Percentiles rank a stretch among this genome's conserved stretches.
phyloP scores from a whole-genome alignment of 768 basidiomycete species.

The Tephrocybe rancida region DNA sequence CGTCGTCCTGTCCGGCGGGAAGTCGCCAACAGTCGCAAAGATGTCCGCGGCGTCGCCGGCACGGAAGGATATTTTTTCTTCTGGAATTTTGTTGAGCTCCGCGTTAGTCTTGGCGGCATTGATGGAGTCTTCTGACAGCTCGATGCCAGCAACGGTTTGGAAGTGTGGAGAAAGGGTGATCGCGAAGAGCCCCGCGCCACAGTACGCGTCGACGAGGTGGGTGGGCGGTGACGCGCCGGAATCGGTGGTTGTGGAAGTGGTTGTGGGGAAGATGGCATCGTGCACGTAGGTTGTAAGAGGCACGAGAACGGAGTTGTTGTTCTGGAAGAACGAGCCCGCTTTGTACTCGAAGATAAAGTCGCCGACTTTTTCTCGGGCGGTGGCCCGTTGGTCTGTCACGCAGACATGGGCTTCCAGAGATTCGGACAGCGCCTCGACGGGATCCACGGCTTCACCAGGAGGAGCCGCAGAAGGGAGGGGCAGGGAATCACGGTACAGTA shows the following conservation, averaged over 20 bases:
- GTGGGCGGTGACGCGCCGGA: constrained; percentile 43
- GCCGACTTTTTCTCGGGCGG: constrained; percentile 85
- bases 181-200: constrained; percentile 87
- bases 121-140: constrained; percentile 77
- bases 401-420: constrained; percentile 68
- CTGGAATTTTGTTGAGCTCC: constrained; percentile 57
- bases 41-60: constrained; percentile 88
- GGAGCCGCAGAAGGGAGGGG: constrained; percentile 25
- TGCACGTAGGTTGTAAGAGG: constrained; percentile 85
- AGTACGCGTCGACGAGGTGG: constrained; percentile 95
- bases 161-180: constrained; percentile 82
- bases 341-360: constrained; percentile 80
- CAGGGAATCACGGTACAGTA: constrained; percentile 86
- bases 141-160: constrained; percentile 81
- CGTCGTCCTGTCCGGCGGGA: constrained; percentile 67
- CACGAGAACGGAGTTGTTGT: constrained; percentile 91
- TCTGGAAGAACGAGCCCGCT: constrained; percentile 95
- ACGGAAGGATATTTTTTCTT: constrained; percentile 64
- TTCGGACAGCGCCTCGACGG: constrained; percentile 36
- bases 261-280: constrained; percentile 60
- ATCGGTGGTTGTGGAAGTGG: constrained; percentile 17
- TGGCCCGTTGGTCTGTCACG: constrained; percentile 79
- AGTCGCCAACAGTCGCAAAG: constrained; percentile 66
- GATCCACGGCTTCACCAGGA: constrained; percentile 21
- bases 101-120: constrained; percentile 69